Conservation (phyloP, 2,329 filamentous ascomycete species). For the Hypoxylon sp. region DNA sequence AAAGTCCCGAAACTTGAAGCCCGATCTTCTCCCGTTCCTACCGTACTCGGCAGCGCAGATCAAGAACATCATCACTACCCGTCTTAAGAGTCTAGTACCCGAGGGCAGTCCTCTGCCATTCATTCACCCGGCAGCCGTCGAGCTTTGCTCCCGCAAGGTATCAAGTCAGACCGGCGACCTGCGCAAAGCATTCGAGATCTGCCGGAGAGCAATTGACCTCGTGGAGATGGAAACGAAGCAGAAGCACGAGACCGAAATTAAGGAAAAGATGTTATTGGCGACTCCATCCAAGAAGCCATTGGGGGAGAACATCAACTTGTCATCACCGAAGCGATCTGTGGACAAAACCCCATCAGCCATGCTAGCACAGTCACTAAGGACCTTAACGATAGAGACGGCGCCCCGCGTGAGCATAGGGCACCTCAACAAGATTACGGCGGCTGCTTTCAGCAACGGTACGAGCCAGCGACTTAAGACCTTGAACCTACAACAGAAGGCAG, state of each 20-base stretch:
- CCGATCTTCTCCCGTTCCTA: slow-evolving; percentile 88
- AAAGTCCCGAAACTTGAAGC: slow-evolving; percentile 92
- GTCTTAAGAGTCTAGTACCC: slow-evolving; percentile 80
- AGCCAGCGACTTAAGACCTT: slow-evolving; percentile 85
- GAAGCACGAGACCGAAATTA: slow-evolving; percentile 73
- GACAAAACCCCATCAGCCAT: slow-evolving; percentile 61
- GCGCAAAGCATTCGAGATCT: slow-evolving; percentile 94
- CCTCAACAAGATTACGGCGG: slow-evolving; percentile 89
- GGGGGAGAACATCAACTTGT: slow-evolving; percentile 82
- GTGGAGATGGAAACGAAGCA: slow-evolving; percentile 85
- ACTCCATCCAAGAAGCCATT: slow-evolving; percentile 82
- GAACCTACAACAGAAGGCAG: slow-evolving; percentile 96
- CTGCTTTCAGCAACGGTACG: slow-evolving; percentile 90
- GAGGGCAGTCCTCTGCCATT: slow-evolving; percentile 76
- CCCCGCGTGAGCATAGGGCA: slow-evolving; percentile 91
- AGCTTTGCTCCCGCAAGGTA: slow-evolving; percentile 94
- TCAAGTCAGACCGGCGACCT: slow-evolving; percentile 94
- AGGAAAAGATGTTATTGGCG: slow-evolving; percentile 67
- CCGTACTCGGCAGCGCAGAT: slow-evolving; percentile 92
- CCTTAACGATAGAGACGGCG: slow-evolving; percentile 79
- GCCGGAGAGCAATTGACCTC: slow-evolving; percentile 87
- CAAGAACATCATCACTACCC: slow-evolving; percentile 84
- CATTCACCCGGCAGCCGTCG: slow-evolving; percentile 91
- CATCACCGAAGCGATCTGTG: slow-evolving; percentile 60
- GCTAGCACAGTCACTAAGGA: slow-evolving; percentile 66